Percentiles rank a stretch among this genome's conserved stretches.
These are phyloP conservation scores for Apophysomyces trapeziformis DNA, from an alignment of 371 early-diverging fungal genomes.

Conservation along the genomic window DNA sequence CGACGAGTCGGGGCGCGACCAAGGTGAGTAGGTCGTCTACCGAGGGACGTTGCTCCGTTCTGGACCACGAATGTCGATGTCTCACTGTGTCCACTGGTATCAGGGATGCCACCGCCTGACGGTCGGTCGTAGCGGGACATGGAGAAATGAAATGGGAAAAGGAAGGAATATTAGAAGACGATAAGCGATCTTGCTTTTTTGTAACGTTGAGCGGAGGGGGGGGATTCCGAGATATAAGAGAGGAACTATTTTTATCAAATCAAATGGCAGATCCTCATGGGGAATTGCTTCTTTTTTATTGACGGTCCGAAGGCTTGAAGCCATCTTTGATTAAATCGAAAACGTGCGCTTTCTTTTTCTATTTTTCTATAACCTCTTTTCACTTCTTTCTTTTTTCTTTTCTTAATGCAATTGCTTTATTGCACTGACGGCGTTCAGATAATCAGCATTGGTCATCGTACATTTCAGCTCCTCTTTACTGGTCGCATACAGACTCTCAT, in stretches of 20 bases:
- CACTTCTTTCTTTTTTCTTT: neutral
- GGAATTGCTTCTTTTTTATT: constrained; percentile 8
- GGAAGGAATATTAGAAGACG: constrained; percentile 2
- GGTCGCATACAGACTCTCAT: constrained; percentile 47
- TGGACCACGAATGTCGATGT: neutral
- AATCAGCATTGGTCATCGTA: constrained; percentile 45
- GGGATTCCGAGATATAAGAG: constrained; percentile 4
- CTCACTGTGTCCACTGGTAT: constrained; percentile 9
- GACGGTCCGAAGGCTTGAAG: neutral
- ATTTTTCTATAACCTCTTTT: too few relatives aligned
- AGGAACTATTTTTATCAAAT: constrained; percentile 3
- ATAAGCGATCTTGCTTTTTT: neutral
- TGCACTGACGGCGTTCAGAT: constrained; percentile 43
- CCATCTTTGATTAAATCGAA: neutral
- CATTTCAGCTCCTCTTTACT: constrained; percentile 45
- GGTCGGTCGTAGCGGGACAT: constrained; percentile 18
- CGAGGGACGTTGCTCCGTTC: constrained; percentile 29
- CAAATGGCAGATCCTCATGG: constrained; percentile 11
- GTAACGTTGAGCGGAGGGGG: constrained; percentile 12
- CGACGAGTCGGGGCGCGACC: constrained; percentile 58
- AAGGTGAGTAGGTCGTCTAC: constrained; percentile 45
- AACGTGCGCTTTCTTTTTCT: neutral
- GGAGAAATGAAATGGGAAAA: constrained; percentile 16
- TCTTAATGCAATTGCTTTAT: constrained; percentile 16
- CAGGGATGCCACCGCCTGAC: constrained; percentile 16